These are phyloP conservation scores for Aspergillus hiratsukae DNA, from an alignment of 2,329 filamentous ascomycete species.

Conservation along the genomic window DNA sequence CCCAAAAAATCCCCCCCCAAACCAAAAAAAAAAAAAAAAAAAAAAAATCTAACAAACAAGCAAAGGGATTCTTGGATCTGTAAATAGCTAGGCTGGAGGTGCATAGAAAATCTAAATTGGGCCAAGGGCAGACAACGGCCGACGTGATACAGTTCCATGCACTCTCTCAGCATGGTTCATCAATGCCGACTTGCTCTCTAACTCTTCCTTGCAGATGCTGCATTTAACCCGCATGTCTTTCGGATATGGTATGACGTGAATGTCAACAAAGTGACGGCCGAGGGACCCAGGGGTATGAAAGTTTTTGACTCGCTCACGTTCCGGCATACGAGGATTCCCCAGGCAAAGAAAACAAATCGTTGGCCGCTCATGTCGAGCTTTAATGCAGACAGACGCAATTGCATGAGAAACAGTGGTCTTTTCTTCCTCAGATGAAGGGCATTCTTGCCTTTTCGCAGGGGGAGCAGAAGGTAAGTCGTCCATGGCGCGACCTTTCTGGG, in stretches of 20 bases:
- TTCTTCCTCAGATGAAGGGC: background rate
- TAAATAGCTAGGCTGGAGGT: background rate
- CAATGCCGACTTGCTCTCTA: slow-evolving; percentile 11
- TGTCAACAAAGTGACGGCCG: slow-evolving; percentile 17
- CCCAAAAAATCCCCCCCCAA: too few relatives aligned
- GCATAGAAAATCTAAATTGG: slow-evolving; percentile 7
- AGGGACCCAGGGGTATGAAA: slow-evolving; percentile 19
- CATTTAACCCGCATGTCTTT: slow-evolving; percentile 17
- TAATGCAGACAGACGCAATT: slow-evolving; percentile 15
- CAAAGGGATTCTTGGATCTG: background rate
- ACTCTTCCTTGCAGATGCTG: slow-evolving; percentile 12
- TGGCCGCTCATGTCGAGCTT: slow-evolving; percentile 11
- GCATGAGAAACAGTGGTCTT: slow-evolving; percentile 10
- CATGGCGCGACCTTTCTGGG: slow-evolving; percentile 11
- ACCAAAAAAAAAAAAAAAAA: too few relatives aligned
- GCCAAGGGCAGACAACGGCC: slow-evolving; percentile 9
- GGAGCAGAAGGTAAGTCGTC: slow-evolving; percentile 4
- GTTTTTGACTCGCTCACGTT: slow-evolving; percentile 8
- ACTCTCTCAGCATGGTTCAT: slow-evolving; percentile 17
- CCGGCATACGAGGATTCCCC: slow-evolving; percentile 11
- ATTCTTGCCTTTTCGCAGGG: slow-evolving; percentile 13
- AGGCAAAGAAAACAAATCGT: slow-evolving; percentile 21
- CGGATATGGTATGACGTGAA: slow-evolving; percentile 15
- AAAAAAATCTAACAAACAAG: background rate
- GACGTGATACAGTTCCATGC: slow-evolving; percentile 14